Percentiles rank a stretch among this genome's conserved stretches.
phyloP scores from a whole-genome alignment of 768 basidiomycete species.

The Rhizopogon roseolus region DNA sequence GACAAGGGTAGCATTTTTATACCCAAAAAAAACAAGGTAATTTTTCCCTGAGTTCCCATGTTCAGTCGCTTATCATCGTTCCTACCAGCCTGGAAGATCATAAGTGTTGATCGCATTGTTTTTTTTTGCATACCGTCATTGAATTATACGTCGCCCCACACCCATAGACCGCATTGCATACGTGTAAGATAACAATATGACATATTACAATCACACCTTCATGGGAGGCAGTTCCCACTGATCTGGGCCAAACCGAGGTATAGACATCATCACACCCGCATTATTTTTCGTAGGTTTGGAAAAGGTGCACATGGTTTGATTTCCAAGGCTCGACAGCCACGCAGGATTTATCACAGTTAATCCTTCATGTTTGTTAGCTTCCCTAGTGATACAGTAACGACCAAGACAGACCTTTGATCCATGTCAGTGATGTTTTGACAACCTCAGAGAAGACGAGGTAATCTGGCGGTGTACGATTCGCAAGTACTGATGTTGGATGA shows the following conservation, averaged over 20 bases:
- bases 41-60: not conserved
- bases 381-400: not conserved
- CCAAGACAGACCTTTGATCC: conserved; percentile 65
- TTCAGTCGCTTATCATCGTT: not conserved
- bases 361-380: conserved; percentile 36
- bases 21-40: conserved; percentile 45
- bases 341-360: conserved; percentile 81
- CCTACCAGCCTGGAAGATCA: not conserved
- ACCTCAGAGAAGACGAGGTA: conserved; percentile 84
- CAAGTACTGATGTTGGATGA: conserved; percentile 83
- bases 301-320: conserved; percentile 78
- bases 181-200: conserved; percentile 10
- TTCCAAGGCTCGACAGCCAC: conserved; percentile 83
- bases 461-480: conserved; percentile 69
- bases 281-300: conserved; percentile 78
- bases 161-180: conserved; percentile 1
- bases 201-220: conserved; percentile 15
- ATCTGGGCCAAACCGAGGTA: conserved; percentile 81
- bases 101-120: not conserved
- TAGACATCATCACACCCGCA: conserved; percentile 63
- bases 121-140: not conserved
- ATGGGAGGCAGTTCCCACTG: conserved; percentile 82
- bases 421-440: conserved; percentile 66
- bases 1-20: conserved; percentile 50
- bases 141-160: not conserved